These are phyloP conservation scores for Lentinula sp. DNA, from an alignment of 768 basidiomycete species.

Conservation along the genomic window DNA sequence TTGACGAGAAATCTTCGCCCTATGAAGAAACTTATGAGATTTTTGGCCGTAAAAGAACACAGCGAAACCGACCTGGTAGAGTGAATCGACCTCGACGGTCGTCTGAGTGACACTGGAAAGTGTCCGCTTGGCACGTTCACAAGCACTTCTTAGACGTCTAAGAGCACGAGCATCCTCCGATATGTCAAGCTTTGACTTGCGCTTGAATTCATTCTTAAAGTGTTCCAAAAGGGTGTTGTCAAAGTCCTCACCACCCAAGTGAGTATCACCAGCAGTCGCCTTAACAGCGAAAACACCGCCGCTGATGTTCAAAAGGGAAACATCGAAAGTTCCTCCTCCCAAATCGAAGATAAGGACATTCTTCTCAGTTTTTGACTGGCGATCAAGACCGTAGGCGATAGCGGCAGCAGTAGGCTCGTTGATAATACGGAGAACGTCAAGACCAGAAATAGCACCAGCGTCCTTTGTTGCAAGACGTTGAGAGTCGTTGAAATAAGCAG, in stretches of 20 bases:
- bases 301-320: constrained; percentile 94
- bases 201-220: constrained; percentile 99
- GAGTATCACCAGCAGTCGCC: constrained; percentile 98
- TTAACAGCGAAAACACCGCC: constrained; percentile 99
- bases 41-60: background rate
- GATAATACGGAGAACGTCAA: constrained; percentile 99
- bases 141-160: constrained; percentile 91
- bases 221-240: constrained; percentile 97
- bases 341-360: constrained; percentile 99
- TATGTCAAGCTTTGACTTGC: constrained; percentile 95
- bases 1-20: constrained; percentile 98
- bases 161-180: constrained; percentile 96
- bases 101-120: constrained; percentile 98
- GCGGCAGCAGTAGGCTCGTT: constrained; percentile 99
- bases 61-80: constrained; percentile 67
- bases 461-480: constrained; percentile 99
- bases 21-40: constrained; percentile 23
- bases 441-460: constrained; percentile 95
- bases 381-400: constrained; percentile 97
- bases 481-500: constrained; percentile 99
- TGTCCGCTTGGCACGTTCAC: constrained; percentile 99
- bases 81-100: constrained; percentile 98
- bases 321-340: constrained; percentile 99
- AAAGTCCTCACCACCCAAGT: constrained; percentile 99
- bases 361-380: constrained; percentile 90